These are phyloP conservation scores for Cyathus striatus DNA, from an alignment of 768 basidiomycete species.

Conservation along the genomic window DNA sequence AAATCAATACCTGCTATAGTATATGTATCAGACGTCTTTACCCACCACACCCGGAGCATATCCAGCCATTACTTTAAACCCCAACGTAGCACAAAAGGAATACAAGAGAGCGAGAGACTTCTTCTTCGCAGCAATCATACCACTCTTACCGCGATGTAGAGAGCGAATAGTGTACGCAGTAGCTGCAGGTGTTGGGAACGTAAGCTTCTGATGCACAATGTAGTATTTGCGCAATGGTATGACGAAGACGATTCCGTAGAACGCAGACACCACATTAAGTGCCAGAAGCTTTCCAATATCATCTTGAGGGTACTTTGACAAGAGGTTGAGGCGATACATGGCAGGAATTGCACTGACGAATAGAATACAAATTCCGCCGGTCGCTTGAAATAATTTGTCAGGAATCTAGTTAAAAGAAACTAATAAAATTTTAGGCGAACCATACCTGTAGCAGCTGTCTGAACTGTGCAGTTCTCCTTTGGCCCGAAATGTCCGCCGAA, in stretches of 20 bases:
- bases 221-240: constrained; percentile 59
- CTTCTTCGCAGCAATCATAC: constrained; percentile 47
- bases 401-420: background rate
- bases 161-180: constrained; percentile 61
- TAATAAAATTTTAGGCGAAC: constrained; percentile 10
- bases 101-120: constrained; percentile 48
- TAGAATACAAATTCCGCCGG: constrained; percentile 54
- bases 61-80: constrained; percentile 47
- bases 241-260: constrained; percentile 65
- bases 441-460: constrained; percentile 50
- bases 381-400: too few relatives aligned
- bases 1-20: background rate
- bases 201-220: constrained; percentile 57
- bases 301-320: constrained; percentile 37
- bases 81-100: constrained; percentile 41
- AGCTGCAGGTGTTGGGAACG: constrained; percentile 62
- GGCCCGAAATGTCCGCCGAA: constrained; percentile 57
- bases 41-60: constrained; percentile 54
- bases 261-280: constrained; percentile 45
- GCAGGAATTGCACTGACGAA: constrained; percentile 58
- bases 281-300: constrained; percentile 55
- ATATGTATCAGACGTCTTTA: background rate
- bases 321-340: constrained; percentile 50
- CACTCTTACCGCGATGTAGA: constrained; percentile 45
- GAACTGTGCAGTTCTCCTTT: constrained; percentile 63